Base-by-base conservation (phyloP, 1,284 basidiomycete species). In the Dichomitus squalens region DNA sequence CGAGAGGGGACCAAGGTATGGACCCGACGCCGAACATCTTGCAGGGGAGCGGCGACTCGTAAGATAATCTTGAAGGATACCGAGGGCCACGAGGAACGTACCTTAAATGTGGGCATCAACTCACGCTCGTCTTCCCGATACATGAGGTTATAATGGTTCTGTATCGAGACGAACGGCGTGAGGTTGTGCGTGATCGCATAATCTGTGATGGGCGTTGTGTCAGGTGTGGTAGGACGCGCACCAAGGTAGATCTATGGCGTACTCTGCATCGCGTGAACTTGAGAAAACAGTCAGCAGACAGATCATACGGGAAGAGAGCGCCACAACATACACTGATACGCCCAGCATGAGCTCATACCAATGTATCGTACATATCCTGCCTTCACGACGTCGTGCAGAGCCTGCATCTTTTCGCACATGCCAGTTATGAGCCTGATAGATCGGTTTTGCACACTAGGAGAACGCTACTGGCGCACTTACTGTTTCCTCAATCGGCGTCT, bases 111-210 rank as follows among this genome's bases (percentile, higher is more conserved):
- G 11, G 80, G 79, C 54, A 76, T 73, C 78, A 81, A 80, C 66
- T 81, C 79, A 14, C 78, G 68, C 63, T 79, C 79, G 59, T 80
- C 79, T 60, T 82, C 80, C 46, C 80, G 73, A 57, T 82, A 82
- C 11, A 74, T 50, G 23, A 75, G 60, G 25, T 59, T 72, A 60
- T 76, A 70, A 46, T 74, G 79, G 66, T 80, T 79, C 62, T 84
- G 82, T 81, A 83, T 83, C n/a, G 75, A 75, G 67, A 81, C 76
- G 70, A 80, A 81, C 1, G 75, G 76, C 18, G 78, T 80, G 38
- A 79, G 71, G 46, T 69, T 69, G 66, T 80, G 72, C 8, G 54
- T 57, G 51, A 72, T 72, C 16, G 68, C 70, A 44, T 72, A 71
- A 52, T 68, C 68, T 72, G 41, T 12, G 4, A 7, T 4, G 20